Percentiles rank a stretch among this genome's conserved stretches.
phyloP scores from a whole-genome alignment of 1,284 basidiomycete genomes.

The Cryptococcus hybrid region DNA sequence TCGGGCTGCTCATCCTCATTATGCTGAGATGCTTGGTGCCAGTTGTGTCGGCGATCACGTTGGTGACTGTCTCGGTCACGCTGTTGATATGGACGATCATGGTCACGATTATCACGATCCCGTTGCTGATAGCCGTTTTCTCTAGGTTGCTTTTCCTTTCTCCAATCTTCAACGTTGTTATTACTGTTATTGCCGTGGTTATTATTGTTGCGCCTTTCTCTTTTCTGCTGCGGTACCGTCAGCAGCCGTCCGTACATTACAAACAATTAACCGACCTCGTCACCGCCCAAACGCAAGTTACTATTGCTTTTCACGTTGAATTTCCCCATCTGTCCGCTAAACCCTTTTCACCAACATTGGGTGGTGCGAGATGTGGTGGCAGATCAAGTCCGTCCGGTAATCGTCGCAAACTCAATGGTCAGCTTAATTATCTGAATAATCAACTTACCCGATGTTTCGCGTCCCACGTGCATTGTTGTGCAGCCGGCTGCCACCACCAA shows the following conservation, averaged over 20 bases:
- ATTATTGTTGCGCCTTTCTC: slow-evolving; percentile 7
- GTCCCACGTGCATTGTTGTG: slow-evolving; percentile 13
- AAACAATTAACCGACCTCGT: slow-evolving; percentile 14
- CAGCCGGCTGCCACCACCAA: slow-evolving; percentile 34
- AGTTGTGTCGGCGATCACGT: slow-evolving; percentile 6
- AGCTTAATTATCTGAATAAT: neutral
- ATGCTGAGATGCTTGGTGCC: slow-evolving; percentile 3
- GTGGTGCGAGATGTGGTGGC: slow-evolving; percentile 10
- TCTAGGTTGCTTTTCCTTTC: neutral
- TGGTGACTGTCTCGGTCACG: neutral
- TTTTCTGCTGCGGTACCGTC: slow-evolving; percentile 1
- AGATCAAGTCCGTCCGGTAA: slow-evolving; percentile 15
- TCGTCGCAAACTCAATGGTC: slow-evolving; percentile 16
- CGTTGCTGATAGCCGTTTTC: neutral
- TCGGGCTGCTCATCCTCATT: slow-evolving; percentile 41
- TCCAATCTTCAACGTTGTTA: slow-evolving; percentile 12
- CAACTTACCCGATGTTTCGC: slow-evolving; percentile 36
- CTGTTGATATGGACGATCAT: neutral
- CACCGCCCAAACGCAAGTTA: slow-evolving; percentile 29
- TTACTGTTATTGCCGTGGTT: neutral
- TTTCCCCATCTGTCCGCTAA: slow-evolving; percentile 32
- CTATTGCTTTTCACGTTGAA: slow-evolving; percentile 24
- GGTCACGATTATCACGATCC: slow-evolving; percentile 1
- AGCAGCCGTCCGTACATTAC: neutral
- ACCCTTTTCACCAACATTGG: slow-evolving; percentile 6